Conservation (phyloP, 495 filamentous ascomycete species). For the Emericellopsis terricola region DNA sequence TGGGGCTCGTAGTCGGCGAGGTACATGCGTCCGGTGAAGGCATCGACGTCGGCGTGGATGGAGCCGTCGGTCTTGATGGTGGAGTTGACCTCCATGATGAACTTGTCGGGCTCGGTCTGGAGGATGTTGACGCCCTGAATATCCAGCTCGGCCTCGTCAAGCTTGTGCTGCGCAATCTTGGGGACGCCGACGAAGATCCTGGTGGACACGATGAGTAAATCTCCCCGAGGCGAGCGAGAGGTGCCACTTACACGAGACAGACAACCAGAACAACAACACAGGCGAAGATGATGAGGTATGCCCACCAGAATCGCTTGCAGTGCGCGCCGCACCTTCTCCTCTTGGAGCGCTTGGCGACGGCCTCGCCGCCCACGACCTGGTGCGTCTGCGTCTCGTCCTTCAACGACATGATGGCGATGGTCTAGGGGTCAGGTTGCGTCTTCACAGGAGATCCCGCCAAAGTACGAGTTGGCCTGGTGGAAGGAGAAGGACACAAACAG, state of each 20-base stretch:
- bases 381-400: slow-evolving; percentile 9
- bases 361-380: slow-evolving; percentile 9
- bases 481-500: too few species aligned
- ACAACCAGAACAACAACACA: slow-evolving; percentile 39
- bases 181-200: slow-evolving; percentile 61
- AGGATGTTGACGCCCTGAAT: slow-evolving; percentile 39
- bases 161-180: slow-evolving; percentile 48
- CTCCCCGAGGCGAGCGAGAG: not conserved
- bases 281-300: slow-evolving; percentile 41
- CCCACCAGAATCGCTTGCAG: slow-evolving; percentile 50
- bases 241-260: slow-evolving; percentile 45
- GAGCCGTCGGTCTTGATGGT: slow-evolving; percentile 33
- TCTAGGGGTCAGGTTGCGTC: not conserved
- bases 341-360: slow-evolving; percentile 1
- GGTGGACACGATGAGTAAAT: not conserved
- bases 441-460: not conserved
- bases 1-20: slow-evolving; percentile 36
- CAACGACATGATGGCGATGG: slow-evolving; percentile 6
- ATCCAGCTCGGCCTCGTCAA: slow-evolving; percentile 44
- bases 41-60: slow-evolving; percentile 23
- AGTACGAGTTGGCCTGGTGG: not conserved
- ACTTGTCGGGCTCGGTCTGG: slow-evolving; percentile 35
- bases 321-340: slow-evolving; percentile 18
- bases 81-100: slow-evolving; percentile 38
- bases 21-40: slow-evolving; percentile 25